Base-by-base conservation (phyloP, 805 yeast genomes). In the Yarrowia sp. region DNA sequence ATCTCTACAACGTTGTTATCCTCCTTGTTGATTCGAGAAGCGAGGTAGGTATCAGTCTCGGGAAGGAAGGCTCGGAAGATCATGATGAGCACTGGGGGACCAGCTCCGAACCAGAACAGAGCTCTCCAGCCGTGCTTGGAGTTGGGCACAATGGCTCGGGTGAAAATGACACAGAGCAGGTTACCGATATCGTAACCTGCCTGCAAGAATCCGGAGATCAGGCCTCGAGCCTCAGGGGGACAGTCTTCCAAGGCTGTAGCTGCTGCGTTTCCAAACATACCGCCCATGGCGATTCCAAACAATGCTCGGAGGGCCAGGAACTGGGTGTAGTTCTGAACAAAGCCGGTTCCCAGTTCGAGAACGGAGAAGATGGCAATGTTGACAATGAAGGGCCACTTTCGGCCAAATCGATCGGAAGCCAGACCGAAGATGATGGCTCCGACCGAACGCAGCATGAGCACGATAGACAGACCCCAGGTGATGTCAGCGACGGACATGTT, bases 171-270 rank as follows among this genome's bases (percentile, higher is more conserved):
- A 1, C 86, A 90, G 33, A 87, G 79, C 66, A 88, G 81, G 73
- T 86, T 87, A 14, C 92, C 93, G 70, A 88, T 80, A 12, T 89
- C 88, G 71, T 88, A 91, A 70, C 96, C 96, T 75, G 90, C 89
- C 77, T 91, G 96, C 74, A 91, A 85, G 49, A 90, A 76, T 60
- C 92, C 92, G 17, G 88, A 84, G 34, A 89, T 74, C 53, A 87
- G 77, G 46, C 90, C 89, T 72, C 89, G 82, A 14, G 91, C 85
- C 36, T 77, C 79, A 2, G 75, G 75, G 0, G 91, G 91, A 61
- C 86, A 82, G 72, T 87, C 89, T 71, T 87, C 90, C 39, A 89
- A 80, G 9, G 92, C 87, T 7, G 87, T 85, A 10, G 89, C 88
- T 33, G 88, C 83, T 42, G 87, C 84, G 68, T 85, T 83, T 43